phyloP scores from a whole-genome alignment of 805 yeast genomes.

The Candida boidinii region DNA sequence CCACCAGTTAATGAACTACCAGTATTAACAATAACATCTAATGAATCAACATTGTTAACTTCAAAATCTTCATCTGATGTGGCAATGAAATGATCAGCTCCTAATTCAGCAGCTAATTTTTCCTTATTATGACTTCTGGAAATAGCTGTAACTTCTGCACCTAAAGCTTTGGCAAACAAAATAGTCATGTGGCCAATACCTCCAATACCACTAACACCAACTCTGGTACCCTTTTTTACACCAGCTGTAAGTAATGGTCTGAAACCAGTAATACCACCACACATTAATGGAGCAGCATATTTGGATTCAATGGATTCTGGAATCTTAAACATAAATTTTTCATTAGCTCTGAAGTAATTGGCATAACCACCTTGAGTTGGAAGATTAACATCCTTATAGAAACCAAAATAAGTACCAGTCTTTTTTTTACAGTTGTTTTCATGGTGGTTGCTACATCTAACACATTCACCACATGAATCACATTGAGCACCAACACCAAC shows the following conservation, averaged over 20 bases:
- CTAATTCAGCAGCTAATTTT: constrained; percentile 42
- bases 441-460: constrained; percentile 44
- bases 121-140: constrained; percentile 43
- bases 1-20: constrained; percentile 32
- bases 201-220: constrained; percentile 58
- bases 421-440: constrained; percentile 32
- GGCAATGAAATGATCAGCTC: constrained; percentile 49
- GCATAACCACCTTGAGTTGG: constrained; percentile 59
- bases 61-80: constrained; percentile 33
- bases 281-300: constrained; percentile 63
- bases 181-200: constrained; percentile 61
- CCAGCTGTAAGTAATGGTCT: constrained; percentile 51
- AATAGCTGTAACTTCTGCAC: constrained; percentile 52
- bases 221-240: constrained; percentile 28
- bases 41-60: constrained; percentile 22
- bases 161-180: constrained; percentile 51
- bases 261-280: constrained; percentile 72
- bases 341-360: constrained; percentile 54
- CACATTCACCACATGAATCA: constrained; percentile 53
- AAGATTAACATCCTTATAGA: constrained; percentile 21
- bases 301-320: constrained; percentile 46
- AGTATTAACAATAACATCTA: constrained; percentile 42
- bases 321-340: constrained; percentile 53
- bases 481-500: constrained; percentile 77
- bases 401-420: constrained; percentile 27